phyloP scores from a whole-genome alignment of 208 protist genomes.

The Leishmania aethiopica region DNA sequence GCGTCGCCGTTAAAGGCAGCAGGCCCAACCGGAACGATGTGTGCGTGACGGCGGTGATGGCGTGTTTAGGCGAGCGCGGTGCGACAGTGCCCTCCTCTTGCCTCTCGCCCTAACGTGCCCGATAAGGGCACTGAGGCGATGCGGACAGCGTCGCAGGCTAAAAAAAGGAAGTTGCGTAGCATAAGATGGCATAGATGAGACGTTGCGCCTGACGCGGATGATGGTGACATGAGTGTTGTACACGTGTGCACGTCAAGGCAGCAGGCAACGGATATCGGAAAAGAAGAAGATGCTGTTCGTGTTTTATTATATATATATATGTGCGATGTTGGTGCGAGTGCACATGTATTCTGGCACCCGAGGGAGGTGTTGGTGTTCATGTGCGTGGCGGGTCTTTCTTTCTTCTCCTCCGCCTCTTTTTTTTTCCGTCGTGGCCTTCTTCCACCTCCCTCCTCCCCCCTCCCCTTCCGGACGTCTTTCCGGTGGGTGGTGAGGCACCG shows the following conservation, averaged over 20 bases:
- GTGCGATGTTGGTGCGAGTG: neutral
- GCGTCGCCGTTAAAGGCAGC: neutral
- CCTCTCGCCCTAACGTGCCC: neutral
- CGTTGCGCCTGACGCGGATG: neutral
- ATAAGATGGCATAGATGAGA: neutral
- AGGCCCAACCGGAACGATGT: neutral
- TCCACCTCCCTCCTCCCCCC: neutral
- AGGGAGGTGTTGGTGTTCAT: too few relatives aligned
- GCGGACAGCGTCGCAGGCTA: too few relatives aligned
- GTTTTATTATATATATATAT: too few relatives aligned
- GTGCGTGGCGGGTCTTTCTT: too few relatives aligned
- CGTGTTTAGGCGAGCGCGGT: neutral
- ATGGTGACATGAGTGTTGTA: neutral
- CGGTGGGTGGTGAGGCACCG: neutral
- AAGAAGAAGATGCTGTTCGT: neutral
- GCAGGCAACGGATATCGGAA: neutral
- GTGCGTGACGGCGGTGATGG: neutral
- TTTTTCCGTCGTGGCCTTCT: too few relatives aligned
- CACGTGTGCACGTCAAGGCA: neutral
- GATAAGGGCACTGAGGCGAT: neutral
- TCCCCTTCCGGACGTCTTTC: neutral
- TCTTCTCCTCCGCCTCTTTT: too few relatives aligned
- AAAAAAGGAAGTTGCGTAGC: neutral
- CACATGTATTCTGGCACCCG: too few relatives aligned
- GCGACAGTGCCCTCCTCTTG: neutral